Evolutionary conservation across 805 yeast genomes (phyloP).

Genomic region (Isabelozyma pseudorhagii): DNA sequence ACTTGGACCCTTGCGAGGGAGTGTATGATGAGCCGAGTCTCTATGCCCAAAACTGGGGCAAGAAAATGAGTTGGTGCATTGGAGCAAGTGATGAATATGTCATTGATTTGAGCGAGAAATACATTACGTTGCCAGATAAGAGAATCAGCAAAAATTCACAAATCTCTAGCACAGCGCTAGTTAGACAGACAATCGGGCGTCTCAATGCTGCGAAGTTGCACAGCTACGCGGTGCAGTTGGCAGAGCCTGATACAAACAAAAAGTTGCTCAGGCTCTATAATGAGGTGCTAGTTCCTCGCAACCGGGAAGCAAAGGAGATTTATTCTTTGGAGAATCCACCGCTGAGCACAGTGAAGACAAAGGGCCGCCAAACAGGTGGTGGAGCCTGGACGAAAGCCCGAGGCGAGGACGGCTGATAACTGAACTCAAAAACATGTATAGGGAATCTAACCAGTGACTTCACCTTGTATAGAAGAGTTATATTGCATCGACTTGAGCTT

Average conservation of each 20-base stretch:
- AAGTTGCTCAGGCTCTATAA: constrained; percentile 27
- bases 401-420: constrained; percentile 65
- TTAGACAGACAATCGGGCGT: constrained; percentile 29
- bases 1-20: constrained; percentile 84
- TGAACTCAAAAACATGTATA: neutral
- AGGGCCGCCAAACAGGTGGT: constrained; percentile 74
- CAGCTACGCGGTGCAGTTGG: constrained; percentile 4
- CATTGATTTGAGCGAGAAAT: constrained; percentile 67
- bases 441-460: too few species aligned
- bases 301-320: constrained; percentile 15
- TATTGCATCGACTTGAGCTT: too few species aligned
- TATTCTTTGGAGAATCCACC: neutral
- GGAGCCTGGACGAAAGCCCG: constrained; percentile 71
- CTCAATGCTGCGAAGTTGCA: constrained; percentile 30
- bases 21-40: constrained; percentile 78
- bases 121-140: constrained; percentile 42
- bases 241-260: constrained; percentile 1
- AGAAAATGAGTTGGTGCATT: constrained; percentile 83
- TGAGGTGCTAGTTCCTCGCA: constrained; percentile 32
- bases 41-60: constrained; percentile 87
- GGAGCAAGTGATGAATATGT: constrained; percentile 64
- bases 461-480: too few species aligned
- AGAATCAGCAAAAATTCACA: constrained; percentile 40
- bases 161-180: constrained; percentile 37
- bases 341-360: constrained; percentile 6